Percentiles rank a stretch among this genome's conserved stretches.
These are phyloP conservation scores for Aspergillus homomorphus DNA, from an alignment of 495 filamentous ascomycete genomes.

Conservation along the genomic window DNA sequence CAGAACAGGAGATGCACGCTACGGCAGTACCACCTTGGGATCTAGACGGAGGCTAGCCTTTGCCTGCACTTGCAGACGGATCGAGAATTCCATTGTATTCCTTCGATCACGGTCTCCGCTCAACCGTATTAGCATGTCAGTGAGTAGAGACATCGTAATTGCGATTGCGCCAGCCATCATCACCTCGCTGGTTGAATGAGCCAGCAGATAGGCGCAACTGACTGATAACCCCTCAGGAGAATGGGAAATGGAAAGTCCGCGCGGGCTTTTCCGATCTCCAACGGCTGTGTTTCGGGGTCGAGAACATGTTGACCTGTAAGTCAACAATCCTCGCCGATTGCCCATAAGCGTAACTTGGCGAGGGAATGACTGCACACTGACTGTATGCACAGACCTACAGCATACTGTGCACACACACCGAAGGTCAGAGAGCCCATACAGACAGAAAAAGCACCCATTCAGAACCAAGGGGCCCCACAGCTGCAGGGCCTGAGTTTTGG, in stretches of 20 bases:
- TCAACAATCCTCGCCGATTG: background rate
- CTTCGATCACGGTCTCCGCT: background rate
- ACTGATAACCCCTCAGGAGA: too few relatives aligned
- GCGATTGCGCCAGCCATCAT: background rate
- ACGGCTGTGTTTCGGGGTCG: too few relatives aligned
- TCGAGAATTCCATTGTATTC: background rate
- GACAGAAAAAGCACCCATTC: background rate
- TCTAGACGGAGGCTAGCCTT: background rate
- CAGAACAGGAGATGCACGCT: conserved; percentile 3
- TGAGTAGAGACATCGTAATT: background rate
- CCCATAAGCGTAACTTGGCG: background rate
- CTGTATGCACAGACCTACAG: background rate
- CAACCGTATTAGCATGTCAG: too few relatives aligned
- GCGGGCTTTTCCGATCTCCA: too few relatives aligned
- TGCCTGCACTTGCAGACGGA: background rate
- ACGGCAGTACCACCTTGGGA: conserved; percentile 4
- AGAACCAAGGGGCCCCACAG: background rate
- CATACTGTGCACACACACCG: background rate
- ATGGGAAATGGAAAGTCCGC: too few relatives aligned
- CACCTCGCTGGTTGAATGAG: too few relatives aligned
- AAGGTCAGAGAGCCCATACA: conserved; percentile 6
- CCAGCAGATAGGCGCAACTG: background rate
- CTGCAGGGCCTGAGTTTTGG: background rate
- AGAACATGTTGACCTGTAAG: too few relatives aligned
- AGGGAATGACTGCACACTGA: conserved; percentile 1